phyloP scores from a whole-genome alignment of 371 early-diverging fungal genomes.

The Saksenaea oblongispora region DNA sequence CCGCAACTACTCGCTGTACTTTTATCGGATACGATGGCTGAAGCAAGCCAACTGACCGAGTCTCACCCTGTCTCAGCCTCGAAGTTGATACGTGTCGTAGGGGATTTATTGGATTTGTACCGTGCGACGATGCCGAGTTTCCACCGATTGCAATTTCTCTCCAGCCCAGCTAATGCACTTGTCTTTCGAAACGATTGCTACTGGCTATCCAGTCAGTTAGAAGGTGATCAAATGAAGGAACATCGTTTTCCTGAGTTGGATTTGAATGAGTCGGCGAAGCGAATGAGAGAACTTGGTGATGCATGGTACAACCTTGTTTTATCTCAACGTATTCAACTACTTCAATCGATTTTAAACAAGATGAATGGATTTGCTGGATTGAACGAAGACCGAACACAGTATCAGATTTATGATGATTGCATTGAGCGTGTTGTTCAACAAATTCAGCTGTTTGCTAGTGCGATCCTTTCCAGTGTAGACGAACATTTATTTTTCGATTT shows the following conservation, averaged over 20 bases:
- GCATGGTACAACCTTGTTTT: slow-evolving; percentile 39
- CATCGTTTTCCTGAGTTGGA: slow-evolving; percentile 8
- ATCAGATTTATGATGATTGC: slow-evolving; percentile 46
- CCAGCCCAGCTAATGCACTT: slow-evolving; percentile 58
- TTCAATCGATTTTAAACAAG: slow-evolving; percentile 25
- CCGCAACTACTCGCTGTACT: slow-evolving; percentile 36
- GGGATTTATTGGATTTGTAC: slow-evolving; percentile 52
- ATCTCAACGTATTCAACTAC: slow-evolving; percentile 27
- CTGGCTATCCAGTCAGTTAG: slow-evolving; percentile 54
- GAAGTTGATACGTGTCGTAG: slow-evolving; percentile 31
- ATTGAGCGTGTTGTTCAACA: slow-evolving; percentile 54
- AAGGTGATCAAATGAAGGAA: slow-evolving; percentile 14
- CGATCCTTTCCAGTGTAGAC: slow-evolving; percentile 29
- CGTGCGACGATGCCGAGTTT: slow-evolving; percentile 56
- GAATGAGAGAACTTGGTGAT: slow-evolving; percentile 23
- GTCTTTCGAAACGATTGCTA: slow-evolving; percentile 75
- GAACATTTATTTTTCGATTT: slow-evolving; percentile 27
- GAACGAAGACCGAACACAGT: slow-evolving; percentile 41
- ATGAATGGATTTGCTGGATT: slow-evolving; percentile 57
- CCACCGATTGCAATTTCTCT: slow-evolving; percentile 34
- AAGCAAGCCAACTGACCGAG: slow-evolving; percentile 31
- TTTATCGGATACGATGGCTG: slow-evolving; percentile 31
- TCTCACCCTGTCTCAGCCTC: slow-evolving; percentile 37
- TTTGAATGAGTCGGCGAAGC: slow-evolving; percentile 9
- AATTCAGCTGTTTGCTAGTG: slow-evolving; percentile 44